Conservation (phyloP, 257 asterid species). For the Solanum arcanum region DNA sequence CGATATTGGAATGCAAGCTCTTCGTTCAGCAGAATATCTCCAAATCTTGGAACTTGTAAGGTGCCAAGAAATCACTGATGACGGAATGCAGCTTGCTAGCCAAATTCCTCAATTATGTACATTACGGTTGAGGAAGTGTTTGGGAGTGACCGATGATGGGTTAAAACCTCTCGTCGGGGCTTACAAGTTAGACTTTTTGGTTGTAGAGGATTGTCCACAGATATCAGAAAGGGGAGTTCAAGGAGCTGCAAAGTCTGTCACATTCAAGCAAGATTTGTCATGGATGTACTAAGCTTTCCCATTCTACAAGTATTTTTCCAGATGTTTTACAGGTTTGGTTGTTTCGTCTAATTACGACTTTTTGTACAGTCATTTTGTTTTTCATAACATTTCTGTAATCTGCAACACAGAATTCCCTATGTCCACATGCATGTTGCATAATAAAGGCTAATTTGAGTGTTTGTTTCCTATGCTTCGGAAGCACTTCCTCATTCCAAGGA, state of each 20-base stretch:
- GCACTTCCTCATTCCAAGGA: no score
- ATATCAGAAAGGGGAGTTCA: conserved; percentile 59
- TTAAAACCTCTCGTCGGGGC: conserved; percentile 46
- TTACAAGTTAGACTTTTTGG: conserved; percentile 31
- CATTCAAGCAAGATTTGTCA: conserved; percentile 61
- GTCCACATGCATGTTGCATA: background rate
- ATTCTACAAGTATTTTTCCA: background rate
- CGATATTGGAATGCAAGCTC: conserved; percentile 71
- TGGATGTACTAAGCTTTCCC: conserved; percentile 51
- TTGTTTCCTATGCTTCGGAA: background rate
- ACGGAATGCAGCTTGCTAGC: conserved; percentile 50
- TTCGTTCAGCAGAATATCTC: conserved; percentile 47
- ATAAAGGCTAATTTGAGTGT: background rate
- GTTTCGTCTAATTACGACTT: background rate
- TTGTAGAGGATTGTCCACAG: conserved; percentile 78
- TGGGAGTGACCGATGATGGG: conserved; percentile 69
- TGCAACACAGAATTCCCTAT: background rate
- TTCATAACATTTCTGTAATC: background rate
- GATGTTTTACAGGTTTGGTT: background rate
- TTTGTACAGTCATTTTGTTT: background rate
- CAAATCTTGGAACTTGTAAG: conserved; percentile 45
- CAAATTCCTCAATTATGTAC: conserved; percentile 35
- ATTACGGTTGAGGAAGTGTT: conserved; percentile 50
- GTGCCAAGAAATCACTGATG: conserved; percentile 83
- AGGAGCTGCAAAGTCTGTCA: conserved; percentile 48